Base-by-base conservation (phyloP, 495 filamentous ascomycete genomes). In the Xylaria acuta region DNA sequence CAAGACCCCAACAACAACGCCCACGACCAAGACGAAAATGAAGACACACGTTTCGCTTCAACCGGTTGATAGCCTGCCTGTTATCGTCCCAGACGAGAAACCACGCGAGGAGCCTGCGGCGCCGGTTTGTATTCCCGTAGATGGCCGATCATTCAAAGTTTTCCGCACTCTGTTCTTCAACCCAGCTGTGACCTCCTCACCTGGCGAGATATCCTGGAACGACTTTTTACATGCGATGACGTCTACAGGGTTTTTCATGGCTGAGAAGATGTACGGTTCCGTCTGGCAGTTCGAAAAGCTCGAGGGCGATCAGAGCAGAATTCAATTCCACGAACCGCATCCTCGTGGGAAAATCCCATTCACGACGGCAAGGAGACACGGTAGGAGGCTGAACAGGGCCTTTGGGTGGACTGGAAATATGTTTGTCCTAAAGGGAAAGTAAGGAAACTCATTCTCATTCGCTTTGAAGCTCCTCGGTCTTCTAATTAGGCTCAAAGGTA, bases 281-380 rank as follows among this genome's bases (percentile, higher is more conserved):
- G 82, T 86, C 5, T 89, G 87, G 87, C 82, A 86, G 27, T 88
- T 89, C 72, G 72, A 68, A 18, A 77, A 49, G 14, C 71, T 80
- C 11, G 83, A 86, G 6, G 38, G 6, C 71, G 77, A 81, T 9
- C 72, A 81, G 64, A 68, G 84, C 0, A 84, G 81, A n/a, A 86
- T 89, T 51, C 86, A 84, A 58, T 86, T 88, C 54, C 86, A 88
- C 70, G 86, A 89, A 73, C 86, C 87, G 30, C 84, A 87, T 78
- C 84, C 83, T 12, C 74, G 67, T 14, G 76, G 77, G 3, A 89
- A 88, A 78, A 82, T 90, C n/a, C 79, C 81, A 2, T 84, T 80
- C 40, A 30, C 43, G 8, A 72, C 68, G 16, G 84, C 82, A 3
- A 74, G 83, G 67, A 65, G 81, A 4, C 73, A 80, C 75, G 87